phyloP scores from a whole-genome alignment of 192 early-diverging fungal genomes.

The Coemansia sp. region DNA sequence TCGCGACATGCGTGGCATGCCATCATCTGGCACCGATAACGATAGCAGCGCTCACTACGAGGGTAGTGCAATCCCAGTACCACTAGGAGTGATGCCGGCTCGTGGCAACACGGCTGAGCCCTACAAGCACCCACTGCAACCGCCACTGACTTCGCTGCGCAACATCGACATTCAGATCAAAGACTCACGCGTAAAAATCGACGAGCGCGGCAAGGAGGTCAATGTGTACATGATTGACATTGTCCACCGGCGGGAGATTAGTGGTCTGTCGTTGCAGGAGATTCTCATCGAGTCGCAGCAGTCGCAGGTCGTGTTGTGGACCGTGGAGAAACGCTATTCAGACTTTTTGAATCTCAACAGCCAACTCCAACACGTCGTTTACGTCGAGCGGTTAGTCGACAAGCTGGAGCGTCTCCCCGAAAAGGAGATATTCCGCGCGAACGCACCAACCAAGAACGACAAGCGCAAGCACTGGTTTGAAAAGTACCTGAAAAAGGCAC shows the following conservation, averaged over 20 bases:
- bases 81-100: not conserved
- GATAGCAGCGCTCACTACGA: not conserved
- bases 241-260: constrained; percentile 42
- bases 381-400: constrained; percentile 43
- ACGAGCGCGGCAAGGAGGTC: constrained; percentile 81
- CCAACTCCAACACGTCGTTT: constrained; percentile 64
- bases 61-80: not conserved
- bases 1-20: not conserved
- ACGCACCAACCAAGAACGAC: constrained; percentile 85
- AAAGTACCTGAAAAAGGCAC: constrained; percentile 78
- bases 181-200: constrained; percentile 66
- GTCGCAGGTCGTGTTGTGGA: constrained; percentile 71
- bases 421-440: constrained; percentile 78
- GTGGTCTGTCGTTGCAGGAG: constrained; percentile 55
- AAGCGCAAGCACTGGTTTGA: constrained; percentile 87
- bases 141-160: constrained; percentile 53
- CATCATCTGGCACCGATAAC: not conserved
- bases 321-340: constrained; percentile 84
- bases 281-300: constrained; percentile 50
- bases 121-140: constrained; percentile 13
- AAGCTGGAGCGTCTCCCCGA: constrained; percentile 82
- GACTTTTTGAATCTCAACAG: constrained; percentile 84
- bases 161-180: constrained; percentile 60
- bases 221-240: constrained; percentile 60
- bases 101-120: not conserved